phyloP scores from a whole-genome alignment of 768 basidiomycete genomes.

The Mycena belliarum region DNA sequence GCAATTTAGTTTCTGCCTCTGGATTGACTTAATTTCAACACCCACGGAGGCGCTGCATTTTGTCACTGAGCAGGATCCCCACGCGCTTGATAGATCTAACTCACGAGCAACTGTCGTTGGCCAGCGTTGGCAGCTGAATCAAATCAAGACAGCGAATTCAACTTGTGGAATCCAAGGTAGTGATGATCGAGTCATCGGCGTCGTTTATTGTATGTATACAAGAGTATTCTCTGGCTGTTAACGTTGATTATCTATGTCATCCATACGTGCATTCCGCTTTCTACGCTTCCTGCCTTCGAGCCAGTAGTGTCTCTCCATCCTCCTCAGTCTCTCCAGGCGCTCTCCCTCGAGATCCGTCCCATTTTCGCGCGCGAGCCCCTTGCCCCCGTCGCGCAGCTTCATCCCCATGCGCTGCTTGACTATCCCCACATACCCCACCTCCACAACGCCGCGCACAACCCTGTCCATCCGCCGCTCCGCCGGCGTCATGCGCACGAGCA shows the following conservation, averaged over 20 bases:
- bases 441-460: conserved; percentile 53
- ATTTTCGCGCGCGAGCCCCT: conserved; percentile 15
- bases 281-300: conserved; percentile 2
- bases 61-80: no score
- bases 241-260: background rate
- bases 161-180: no score
- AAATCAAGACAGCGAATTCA: no score
- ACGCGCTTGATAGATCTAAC: no score
- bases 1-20: no score
- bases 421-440: conserved; percentile 71
- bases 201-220: no score
- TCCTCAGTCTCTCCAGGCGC: conserved; percentile 31
- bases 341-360: conserved; percentile 37
- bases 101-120: no score
- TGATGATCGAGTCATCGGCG: no score
- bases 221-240: no score
- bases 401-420: conserved; percentile 60
- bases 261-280: background rate
- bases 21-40: no score
- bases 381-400: conserved; percentile 35
- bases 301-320: conserved; percentile 26
- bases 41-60: no score
- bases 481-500: conserved; percentile 53
- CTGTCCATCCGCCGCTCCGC: conserved; percentile 49
- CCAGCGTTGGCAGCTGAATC: no score